Conservation (phyloP, 225 moss, liverwort and hornwort genomes). For the Physcomitrium patens region DNA sequence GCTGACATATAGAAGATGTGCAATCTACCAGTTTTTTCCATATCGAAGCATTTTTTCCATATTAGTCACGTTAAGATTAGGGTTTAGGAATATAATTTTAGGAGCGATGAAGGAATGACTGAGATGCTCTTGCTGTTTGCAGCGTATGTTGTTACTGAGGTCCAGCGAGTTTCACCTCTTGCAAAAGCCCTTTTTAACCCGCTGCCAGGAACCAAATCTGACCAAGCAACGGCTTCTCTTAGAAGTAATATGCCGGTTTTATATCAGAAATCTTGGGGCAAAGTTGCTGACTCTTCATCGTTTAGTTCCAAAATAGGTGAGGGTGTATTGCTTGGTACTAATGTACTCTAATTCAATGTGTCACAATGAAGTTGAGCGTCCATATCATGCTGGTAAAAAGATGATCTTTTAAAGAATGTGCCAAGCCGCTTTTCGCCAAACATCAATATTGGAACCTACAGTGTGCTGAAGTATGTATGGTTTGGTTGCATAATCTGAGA, state of each 20-base stretch:
- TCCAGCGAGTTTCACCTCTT: conserved; percentile 63
- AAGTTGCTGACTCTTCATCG: conserved; percentile 32
- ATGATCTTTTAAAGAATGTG: conserved; percentile 4
- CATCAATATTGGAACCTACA: background rate
- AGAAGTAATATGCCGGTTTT: conserved; percentile 38
- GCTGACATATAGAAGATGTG: background rate
- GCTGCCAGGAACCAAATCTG: conserved; percentile 70
- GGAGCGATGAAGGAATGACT: conserved; percentile 30
- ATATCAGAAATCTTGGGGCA: conserved; percentile 41
- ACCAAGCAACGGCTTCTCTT: conserved; percentile 45
- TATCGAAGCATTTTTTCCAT: background rate
- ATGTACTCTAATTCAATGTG: conserved; percentile 5
- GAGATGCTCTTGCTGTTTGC: conserved; percentile 44
- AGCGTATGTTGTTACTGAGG: conserved; percentile 47
- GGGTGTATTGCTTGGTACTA: conserved; percentile 24
- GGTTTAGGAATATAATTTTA: background rate
- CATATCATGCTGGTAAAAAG: background rate
- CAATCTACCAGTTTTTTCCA: background rate
- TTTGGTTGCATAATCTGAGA: background rate
- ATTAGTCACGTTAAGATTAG: background rate
- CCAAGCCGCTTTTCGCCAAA: background rate
- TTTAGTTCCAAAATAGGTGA: conserved; percentile 59
- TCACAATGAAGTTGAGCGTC: conserved; percentile 20
- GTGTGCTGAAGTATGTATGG: background rate
- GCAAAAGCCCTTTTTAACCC: conserved; percentile 89